A percentile compares a stretch with the other conserved stretches of the same genome.
Evolutionary conservation across 345 rosid species (phyloP).

Genomic region (Rubroshorea leprosula): DNA sequence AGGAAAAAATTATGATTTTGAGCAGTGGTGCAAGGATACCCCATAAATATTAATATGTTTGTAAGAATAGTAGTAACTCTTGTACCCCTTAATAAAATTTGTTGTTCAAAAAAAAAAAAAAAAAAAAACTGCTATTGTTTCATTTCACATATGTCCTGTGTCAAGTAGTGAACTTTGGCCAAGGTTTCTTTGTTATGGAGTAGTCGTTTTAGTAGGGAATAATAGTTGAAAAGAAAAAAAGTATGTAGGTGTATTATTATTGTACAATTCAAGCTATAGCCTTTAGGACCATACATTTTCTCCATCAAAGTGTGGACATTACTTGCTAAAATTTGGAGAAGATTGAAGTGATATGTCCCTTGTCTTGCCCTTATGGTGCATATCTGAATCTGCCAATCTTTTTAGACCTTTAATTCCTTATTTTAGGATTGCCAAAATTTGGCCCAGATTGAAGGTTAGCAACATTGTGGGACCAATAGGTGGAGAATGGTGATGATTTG

Average conservation of each 20-base stretch:
- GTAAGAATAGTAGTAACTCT: no score
- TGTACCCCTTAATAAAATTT: no score
- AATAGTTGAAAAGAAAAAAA: constrained; percentile 16
- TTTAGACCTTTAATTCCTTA: constrained; percentile 7
- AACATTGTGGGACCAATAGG: constrained; percentile 11
- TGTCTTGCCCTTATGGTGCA: constrained; percentile 9
- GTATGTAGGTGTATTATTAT: constrained; percentile 4
- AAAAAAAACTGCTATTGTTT: no score
- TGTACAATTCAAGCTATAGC: constrained; percentile 8
- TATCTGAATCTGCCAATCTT: constrained; percentile 11
- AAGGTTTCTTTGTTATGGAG: neutral
- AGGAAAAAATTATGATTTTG: no score
- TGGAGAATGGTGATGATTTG: neutral
- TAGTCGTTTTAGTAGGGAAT: constrained; percentile 15
- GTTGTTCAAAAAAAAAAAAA: no score
- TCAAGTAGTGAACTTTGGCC: constrained; percentile 2
- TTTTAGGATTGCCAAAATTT: constrained; percentile 11
- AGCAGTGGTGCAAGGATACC: no score
- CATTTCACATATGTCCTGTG: no score
- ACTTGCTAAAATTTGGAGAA: constrained; percentile 4
- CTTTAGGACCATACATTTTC: constrained; percentile 10
- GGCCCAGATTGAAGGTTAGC: constrained; percentile 6
- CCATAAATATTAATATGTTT: no score
- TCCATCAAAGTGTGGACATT: constrained; percentile 11
- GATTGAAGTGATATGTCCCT: constrained; percentile 9